phyloP scores from a whole-genome alignment of 169 alveolate species.

The Eimeria maxima region DNA sequence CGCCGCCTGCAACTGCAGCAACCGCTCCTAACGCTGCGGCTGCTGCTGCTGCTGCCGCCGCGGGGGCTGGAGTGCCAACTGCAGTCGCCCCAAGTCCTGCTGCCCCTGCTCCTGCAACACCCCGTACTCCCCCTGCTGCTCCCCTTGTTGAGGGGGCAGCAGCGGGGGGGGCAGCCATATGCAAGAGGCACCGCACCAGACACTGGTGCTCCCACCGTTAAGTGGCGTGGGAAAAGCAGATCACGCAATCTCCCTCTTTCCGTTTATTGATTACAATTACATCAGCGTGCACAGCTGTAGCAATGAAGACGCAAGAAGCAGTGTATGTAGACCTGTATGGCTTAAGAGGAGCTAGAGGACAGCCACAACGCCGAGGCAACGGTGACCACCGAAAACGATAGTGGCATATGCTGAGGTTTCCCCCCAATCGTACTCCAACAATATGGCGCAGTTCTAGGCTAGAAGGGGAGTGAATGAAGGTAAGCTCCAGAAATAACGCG shows the following conservation, averaged over 20 bases:
- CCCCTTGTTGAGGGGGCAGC: constrained; percentile 35
- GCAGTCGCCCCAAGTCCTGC: background rate
- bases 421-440: background rate
- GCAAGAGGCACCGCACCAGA: background rate
- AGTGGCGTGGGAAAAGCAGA: background rate
- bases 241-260: background rate
- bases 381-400: background rate
- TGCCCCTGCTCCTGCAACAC: background rate
- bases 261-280: background rate
- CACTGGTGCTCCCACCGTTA: background rate
- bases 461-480: background rate
- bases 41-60: constrained; percentile 51
- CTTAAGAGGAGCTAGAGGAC: background rate
- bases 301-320: background rate
- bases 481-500: background rate
- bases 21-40: constrained; percentile 23
- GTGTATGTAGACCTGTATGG: background rate
- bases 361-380: background rate
- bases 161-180: constrained; percentile 67
- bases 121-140: constrained; percentile 54
- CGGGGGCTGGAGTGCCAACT: background rate
- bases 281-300: background rate
- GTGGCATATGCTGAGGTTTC: background rate
- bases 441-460: background rate
- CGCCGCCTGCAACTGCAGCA: constrained; percentile 38